Percentiles rank a stretch among this genome's conserved stretches.
Conservation (phyloP, 345 rosid genomes). For the Salix brachista region DNA sequence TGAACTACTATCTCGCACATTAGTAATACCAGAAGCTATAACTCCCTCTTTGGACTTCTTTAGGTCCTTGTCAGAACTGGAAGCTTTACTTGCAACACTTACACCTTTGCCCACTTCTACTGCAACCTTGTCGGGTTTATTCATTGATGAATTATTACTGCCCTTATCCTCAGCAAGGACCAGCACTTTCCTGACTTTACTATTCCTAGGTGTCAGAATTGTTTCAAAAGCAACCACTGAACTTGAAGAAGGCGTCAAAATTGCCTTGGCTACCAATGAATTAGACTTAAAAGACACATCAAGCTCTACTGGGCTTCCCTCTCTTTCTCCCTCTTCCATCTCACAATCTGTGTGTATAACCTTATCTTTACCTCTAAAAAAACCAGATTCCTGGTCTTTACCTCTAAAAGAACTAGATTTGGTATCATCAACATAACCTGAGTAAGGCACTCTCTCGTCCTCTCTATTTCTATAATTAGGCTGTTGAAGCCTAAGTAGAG, state of each 20-base stretch:
- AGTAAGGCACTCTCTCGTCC: slow-evolving; percentile 38
- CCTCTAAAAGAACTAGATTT: slow-evolving; percentile 37
- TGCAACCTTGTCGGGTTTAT: slow-evolving; percentile 23
- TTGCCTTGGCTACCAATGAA: slow-evolving; percentile 71
- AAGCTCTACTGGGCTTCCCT: slow-evolving; percentile 60
- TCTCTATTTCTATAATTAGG: slow-evolving; percentile 47
- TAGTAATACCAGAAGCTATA: slow-evolving; percentile 20
- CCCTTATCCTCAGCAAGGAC: slow-evolving; percentile 36
- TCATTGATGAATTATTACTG: slow-evolving; percentile 19
- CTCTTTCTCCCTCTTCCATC: slow-evolving; percentile 43
- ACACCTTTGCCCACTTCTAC: slow-evolving; percentile 20
- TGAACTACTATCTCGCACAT: slow-evolving; percentile 16
- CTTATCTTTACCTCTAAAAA: slow-evolving; percentile 29
- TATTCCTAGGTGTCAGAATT: slow-evolving; percentile 43
- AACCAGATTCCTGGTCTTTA: neutral
- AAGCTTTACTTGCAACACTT: slow-evolving; percentile 22
- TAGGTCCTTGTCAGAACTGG: slow-evolving; percentile 27
- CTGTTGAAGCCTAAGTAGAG: slow-evolving; percentile 68
- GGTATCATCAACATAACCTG: slow-evolving; percentile 33
- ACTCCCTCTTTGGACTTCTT: slow-evolving; percentile 32
- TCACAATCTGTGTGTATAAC: slow-evolving; percentile 31
- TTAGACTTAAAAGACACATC: slow-evolving; percentile 86
- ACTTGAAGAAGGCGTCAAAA: slow-evolving; percentile 38
- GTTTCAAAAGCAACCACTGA: slow-evolving; percentile 25
- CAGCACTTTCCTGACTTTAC: slow-evolving; percentile 45